Conservation (phyloP, 306 rosid species). For the Arachis hypogaea region DNA sequence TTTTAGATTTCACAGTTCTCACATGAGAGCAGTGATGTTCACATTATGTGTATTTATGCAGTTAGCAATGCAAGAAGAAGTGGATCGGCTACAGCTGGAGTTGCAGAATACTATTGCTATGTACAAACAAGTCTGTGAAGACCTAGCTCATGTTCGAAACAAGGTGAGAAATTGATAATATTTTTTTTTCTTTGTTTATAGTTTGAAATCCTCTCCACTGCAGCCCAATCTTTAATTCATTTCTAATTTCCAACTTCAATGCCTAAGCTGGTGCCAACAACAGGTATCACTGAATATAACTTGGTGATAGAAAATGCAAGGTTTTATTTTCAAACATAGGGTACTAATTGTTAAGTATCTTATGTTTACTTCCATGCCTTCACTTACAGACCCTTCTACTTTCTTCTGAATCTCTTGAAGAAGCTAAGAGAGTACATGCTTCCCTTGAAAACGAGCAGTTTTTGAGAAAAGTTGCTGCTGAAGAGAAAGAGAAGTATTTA, state of each 20-base stretch:
- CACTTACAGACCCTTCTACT: conserved; percentile 62
- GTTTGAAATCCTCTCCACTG: conserved; percentile 18
- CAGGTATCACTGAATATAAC: neutral
- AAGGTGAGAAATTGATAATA: conserved; percentile 60
- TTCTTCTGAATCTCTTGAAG: conserved; percentile 81
- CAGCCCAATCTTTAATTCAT: neutral
- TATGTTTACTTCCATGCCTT: conserved; percentile 11
- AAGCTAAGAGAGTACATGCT: conserved; percentile 63
- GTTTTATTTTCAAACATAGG: conserved; percentile 2
- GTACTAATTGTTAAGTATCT: conserved; percentile 13
- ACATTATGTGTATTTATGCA: conserved; percentile 40
- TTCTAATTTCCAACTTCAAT: conserved; percentile 13
- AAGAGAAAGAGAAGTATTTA: conserved; percentile 76
- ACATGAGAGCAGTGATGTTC: conserved; percentile 21
- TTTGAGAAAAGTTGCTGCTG: conserved; percentile 74
- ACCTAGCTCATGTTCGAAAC: conserved; percentile 69
- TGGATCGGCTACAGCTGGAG: conserved; percentile 67
- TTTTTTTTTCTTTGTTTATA: conserved; percentile 33
- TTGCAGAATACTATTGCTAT: conserved; percentile 70
- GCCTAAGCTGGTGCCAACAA: conserved; percentile 4
- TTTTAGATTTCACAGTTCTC: conserved; percentile 14
- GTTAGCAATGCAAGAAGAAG: conserved; percentile 66
- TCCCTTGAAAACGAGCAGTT: conserved; percentile 73
- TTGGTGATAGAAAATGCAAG: conserved; percentile 4
- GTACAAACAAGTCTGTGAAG: conserved; percentile 81